A percentile compares a stretch with the other conserved stretches of the same genome.
phyloP scores from a whole-genome alignment of 2,329 filamentous ascomycete genomes.

The Verticillium longisporum region DNA sequence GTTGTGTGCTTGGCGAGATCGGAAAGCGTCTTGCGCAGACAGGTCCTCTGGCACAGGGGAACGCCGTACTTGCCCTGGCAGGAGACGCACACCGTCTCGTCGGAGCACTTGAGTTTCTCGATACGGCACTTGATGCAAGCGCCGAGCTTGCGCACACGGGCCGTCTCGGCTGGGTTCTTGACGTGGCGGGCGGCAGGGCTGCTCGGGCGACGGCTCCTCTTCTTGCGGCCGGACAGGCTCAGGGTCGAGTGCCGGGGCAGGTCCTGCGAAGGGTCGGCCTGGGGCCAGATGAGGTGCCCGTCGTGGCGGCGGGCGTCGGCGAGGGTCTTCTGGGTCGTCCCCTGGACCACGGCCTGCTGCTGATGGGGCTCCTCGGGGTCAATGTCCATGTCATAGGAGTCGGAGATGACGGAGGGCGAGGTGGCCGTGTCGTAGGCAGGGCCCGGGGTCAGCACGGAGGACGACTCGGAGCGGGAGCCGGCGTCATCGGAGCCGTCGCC shows the following conservation, averaged over 20 bases:
- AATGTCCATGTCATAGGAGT: background rate
- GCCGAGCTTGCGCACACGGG: constrained; percentile 4
- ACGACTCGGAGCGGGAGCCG: background rate
- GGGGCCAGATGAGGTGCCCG: constrained; percentile 3
- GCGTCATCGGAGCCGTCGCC: constrained; percentile 1
- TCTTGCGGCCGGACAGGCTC: background rate
- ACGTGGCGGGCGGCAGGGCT: constrained; percentile 3
- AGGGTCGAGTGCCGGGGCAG: constrained; percentile 3
- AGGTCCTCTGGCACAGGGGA: constrained; percentile 1
- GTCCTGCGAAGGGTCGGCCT: background rate
- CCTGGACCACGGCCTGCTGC: background rate
- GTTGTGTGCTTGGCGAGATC: constrained; percentile 1
- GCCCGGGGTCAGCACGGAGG: constrained; percentile 2
- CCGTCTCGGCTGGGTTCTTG: constrained; percentile 4
- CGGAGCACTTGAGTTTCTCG: constrained; percentile 4
- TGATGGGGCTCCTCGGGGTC: background rate
- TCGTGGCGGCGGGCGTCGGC: constrained; percentile 1
- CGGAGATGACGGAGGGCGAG: constrained; percentile 2
- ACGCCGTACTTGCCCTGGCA: constrained; percentile 3
- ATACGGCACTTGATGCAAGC: constrained; percentile 7
- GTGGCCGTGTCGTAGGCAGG: background rate
- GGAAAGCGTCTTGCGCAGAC: constrained; percentile 2
- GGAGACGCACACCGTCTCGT: background rate
- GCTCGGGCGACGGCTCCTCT: background rate
- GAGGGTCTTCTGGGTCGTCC: background rate